Conservation (phyloP, 2,329 filamentous ascomycete species). For the Chalaropsis thielavioides region DNA sequence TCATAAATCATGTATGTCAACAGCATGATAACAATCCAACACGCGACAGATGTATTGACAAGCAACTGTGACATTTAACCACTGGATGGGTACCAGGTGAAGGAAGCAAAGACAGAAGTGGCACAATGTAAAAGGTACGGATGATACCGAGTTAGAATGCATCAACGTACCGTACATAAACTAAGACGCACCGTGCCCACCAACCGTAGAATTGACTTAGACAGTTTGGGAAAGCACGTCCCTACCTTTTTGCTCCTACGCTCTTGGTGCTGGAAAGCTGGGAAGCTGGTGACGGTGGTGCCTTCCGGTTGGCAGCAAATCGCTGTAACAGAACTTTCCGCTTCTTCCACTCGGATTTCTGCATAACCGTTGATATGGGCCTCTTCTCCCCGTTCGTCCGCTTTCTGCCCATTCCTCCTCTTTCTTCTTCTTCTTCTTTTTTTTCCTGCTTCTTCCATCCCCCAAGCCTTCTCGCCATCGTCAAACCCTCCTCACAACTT, state of each 20-base stretch:
- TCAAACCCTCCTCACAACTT: conserved; percentile 1
- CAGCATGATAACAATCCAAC: not conserved
- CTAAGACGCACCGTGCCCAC: not conserved
- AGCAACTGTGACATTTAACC: not conserved
- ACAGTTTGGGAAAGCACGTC: not conserved
- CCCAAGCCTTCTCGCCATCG: not conserved
- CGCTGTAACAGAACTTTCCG: not conserved
- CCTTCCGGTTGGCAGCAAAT: not conserved
- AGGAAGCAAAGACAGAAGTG: not conserved
- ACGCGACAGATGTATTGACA: not conserved
- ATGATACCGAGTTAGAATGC: not conserved
- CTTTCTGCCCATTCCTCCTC: not conserved
- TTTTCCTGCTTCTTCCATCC: not conserved
- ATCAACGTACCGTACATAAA: not conserved
- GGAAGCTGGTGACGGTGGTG: not conserved
- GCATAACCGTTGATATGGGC: not conserved
- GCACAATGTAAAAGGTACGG: not conserved
- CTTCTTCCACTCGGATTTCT: not conserved
- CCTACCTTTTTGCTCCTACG: not conserved
- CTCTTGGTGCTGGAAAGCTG: not conserved
- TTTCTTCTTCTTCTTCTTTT: conserved; percentile 2
- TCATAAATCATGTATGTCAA: not conserved
- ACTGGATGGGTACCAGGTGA: not conserved
- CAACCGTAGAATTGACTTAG: not conserved
- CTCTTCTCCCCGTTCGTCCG: not conserved